These are phyloP conservation scores for Lipomyces sp. DNA, from an alignment of 805 yeast species.

Conservation along the genomic window DNA sequence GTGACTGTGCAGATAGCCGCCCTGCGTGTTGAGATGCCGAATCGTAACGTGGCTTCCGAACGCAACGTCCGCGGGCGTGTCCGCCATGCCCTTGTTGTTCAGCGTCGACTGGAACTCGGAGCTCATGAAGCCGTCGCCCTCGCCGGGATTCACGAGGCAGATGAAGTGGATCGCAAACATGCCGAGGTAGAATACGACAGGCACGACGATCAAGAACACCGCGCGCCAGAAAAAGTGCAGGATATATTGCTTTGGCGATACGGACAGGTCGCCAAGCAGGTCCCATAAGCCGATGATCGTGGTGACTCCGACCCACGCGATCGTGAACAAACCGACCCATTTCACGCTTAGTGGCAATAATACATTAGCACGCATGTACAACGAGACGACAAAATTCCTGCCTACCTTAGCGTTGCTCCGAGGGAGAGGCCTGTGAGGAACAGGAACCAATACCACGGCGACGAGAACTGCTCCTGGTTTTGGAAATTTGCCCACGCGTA, in stretches of 20 bases:
- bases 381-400: background rate
- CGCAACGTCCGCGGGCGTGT: constrained; percentile 61
- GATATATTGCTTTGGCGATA: constrained; percentile 38
- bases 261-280: constrained; percentile 60
- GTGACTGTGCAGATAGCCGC: constrained; percentile 81
- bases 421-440: constrained; percentile 47
- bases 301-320: constrained; percentile 58
- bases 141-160: constrained; percentile 47
- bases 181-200: constrained; percentile 55
- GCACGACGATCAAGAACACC: constrained; percentile 49
- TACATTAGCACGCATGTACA: background rate
- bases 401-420: constrained; percentile 47
- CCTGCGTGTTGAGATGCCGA: constrained; percentile 66
- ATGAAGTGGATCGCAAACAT: constrained; percentile 58
- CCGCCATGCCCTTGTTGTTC: constrained; percentile 42
- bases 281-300: constrained; percentile 60
- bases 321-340: constrained; percentile 66
- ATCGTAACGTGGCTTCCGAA: constrained; percentile 70
- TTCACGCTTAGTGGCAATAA: constrained; percentile 58
- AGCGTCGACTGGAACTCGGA: constrained; percentile 66
- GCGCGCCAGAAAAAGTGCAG: constrained; percentile 45
- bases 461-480: constrained; percentile 44
- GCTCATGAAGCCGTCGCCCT: constrained; percentile 60
- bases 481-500: constrained; percentile 52
- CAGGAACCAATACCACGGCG: constrained; percentile 53